Evolutionary conservation across 2,329 filamentous ascomycete genomes (phyloP), one percentile per base, ranked within the genome.

Genomic region (Verticillium isaacii): DNA sequence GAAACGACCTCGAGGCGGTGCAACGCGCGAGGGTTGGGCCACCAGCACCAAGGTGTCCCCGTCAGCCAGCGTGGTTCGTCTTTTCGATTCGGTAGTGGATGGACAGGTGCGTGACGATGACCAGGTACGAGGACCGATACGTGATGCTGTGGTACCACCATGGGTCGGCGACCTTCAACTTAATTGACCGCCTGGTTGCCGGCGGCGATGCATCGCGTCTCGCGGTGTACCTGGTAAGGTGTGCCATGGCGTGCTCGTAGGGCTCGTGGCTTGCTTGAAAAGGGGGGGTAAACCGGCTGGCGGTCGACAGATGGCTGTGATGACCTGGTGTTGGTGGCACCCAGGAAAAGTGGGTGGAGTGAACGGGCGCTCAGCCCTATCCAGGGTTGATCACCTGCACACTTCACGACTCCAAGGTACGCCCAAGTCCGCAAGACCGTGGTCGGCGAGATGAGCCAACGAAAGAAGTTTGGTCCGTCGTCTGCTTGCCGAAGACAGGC

Each of bases 1-100:
- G 63, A 65, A 67, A 65, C 59, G 65, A 58, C 36, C 23, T 39
- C 58, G 63, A 65, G 63, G 64, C 62, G 62, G 63, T 65, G 61
- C 63, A 58, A 67, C 63, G 59, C 63, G 59, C 56, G 60, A 9
- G 41, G n/a, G 41, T 50, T n/a, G 41, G 19, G 41, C 3, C 56
- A 57, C 60, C 54, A 56, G 45, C 25, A 17, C 50, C 58, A 56
- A 61, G 60, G 62, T 64, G 60, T 60, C 60, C n/a, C 25, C 55
- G 15, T 32, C 29, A 56, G 34, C 55, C 55, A 9, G 9, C 15
- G 12, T 17, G 55, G 55, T 32, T n/a, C 15, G 55, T 19, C 12
- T 56, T 32, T 23, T 19, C 41, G 41, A 50, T 50, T 23, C 7
- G 41, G 41, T n/a, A 50, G 41, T 25, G 41, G 41, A n/a, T 50